Evolutionary conservation across 805 yeast species (phyloP), one percentile per base, ranked within the genome.

Genomic region (Candida silvicultrix): DNA sequence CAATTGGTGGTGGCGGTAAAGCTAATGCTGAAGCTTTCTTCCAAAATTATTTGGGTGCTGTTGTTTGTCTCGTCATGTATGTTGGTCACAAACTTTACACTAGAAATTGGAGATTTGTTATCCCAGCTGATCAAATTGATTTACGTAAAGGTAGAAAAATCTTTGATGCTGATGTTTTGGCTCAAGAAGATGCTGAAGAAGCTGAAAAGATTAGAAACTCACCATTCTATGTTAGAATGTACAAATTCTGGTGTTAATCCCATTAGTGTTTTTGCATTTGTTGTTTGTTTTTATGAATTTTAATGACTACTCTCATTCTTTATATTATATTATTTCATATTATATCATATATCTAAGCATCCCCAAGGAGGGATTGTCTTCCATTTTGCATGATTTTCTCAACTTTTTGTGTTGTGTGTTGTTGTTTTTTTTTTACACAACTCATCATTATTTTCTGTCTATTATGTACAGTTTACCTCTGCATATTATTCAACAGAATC

Each of bases 31-130:
- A 60, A 29, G 63, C 60, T 44, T 81, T 81, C 64, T 80, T 81
- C 70, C 66, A 71, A 63, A 65, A 69, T 44, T 81, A 79, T 59
- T 62, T 81, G 42, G 81, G 83, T 38, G 66, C 65, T 6, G 64
- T 63, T 21, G 71, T 75, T 35, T 63, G 74, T 36, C 8, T 65
- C 5, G 70, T 61, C 14, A 74, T 70, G 57, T 81, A 76, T 61
- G 18, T 77, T 29, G 71, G 68, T 19, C 81, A 77, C 64, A 81
- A 80, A 68, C 31, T 76, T 21, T 77, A 68, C 60, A 63, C 64
- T 32, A 64, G 67, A 43, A 63, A 63, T 49, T 66, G 61, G 54
- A 55, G 49, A 40, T 57, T 67, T 29, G 62, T 54, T 58, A 62
- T 69, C 42, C 64, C 57, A 9, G 67, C 68, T 20, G 56, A 58